Percentiles rank a stretch among this genome's conserved stretches.
phyloP scores from a whole-genome alignment of 2,329 filamentous ascomycete genomes.

The Cylindrodendrum hubeiense region DNA sequence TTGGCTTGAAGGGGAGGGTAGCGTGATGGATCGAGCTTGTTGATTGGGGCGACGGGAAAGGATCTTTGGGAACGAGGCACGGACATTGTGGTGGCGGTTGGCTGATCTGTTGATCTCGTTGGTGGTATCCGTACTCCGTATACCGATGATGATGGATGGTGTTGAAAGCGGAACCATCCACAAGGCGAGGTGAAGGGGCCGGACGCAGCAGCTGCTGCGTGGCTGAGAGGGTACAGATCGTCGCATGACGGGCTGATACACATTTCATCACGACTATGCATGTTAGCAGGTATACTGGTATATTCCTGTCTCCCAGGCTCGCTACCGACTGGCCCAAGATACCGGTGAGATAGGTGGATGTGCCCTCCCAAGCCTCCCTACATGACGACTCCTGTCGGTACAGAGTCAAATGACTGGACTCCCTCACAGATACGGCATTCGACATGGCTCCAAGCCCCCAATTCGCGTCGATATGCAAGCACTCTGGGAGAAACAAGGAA shows the following conservation, averaged over 20 bases:
- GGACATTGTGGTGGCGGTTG: not conserved
- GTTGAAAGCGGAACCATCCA: not conserved
- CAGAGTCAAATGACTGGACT: constrained; percentile 12
- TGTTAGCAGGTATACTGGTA: too few species aligned
- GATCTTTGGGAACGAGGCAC: not conserved
- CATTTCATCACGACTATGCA: not conserved
- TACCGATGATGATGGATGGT: not conserved
- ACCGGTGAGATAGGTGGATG: not conserved
- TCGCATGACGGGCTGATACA: not conserved
- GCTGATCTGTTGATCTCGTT: not conserved
- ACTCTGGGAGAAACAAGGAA: constrained; percentile 1
- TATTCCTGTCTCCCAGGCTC: not conserved
- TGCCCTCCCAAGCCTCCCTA: not conserved
- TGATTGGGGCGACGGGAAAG: not conserved
- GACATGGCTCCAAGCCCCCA: not conserved
- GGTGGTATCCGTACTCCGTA: not conserved
- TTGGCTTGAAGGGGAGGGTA: not conserved
- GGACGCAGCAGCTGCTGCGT: not conserved
- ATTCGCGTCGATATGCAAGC: constrained; percentile 18
- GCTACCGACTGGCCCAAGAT: constrained; percentile 12
- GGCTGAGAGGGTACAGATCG: not conserved
- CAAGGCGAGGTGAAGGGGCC: too few species aligned
- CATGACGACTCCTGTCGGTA: constrained; percentile 10
- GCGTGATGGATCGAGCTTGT: not conserved
- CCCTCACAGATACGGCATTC: too few species aligned